phyloP scores from a whole-genome alignment of 768 basidiomycete species.

The Lentinula guzmanii region DNA sequence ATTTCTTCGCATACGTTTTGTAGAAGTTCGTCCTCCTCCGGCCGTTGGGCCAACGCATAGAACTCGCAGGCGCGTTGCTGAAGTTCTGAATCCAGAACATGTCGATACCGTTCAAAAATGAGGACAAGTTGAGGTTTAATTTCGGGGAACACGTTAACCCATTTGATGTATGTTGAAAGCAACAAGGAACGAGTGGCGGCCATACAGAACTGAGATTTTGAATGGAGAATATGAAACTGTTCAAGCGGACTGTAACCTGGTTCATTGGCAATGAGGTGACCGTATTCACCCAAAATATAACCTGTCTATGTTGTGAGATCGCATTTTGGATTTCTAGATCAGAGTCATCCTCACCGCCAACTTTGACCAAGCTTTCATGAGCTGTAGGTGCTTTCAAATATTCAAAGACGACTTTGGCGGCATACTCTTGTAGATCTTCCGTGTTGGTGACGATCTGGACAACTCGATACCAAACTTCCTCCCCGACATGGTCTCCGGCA shows the following conservation, averaged over 20 bases:
- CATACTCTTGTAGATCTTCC: constrained; percentile 95
- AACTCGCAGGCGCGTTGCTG: constrained; percentile 99
- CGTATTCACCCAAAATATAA: constrained; percentile 97
- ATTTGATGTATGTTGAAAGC: constrained; percentile 97
- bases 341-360: constrained; percentile 61
- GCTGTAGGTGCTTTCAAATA: constrained; percentile 80
- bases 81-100: constrained; percentile 93
- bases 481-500: constrained; percentile 97
- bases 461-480: constrained; percentile 99
- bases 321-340: background rate
- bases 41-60: constrained; percentile 75
- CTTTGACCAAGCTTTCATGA: constrained; percentile 93
- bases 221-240: constrained; percentile 88
- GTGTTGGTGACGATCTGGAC: constrained; percentile 99
- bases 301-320: constrained; percentile 35
- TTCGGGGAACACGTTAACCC: constrained; percentile 99
- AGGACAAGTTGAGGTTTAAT: constrained; percentile 91
- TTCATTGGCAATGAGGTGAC: constrained; percentile 95
- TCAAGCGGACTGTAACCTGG: constrained; percentile 89
- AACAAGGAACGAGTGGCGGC: constrained; percentile 89
- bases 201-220: constrained; percentile 92
- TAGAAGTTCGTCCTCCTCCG: constrained; percentile 88
- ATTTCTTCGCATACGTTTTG: constrained; percentile 98
- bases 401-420: constrained; percentile 86
- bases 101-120: constrained; percentile 96